Evolutionary conservation across 441 rosid species (phyloP).

Genomic region (Manihot esculenta): DNA sequence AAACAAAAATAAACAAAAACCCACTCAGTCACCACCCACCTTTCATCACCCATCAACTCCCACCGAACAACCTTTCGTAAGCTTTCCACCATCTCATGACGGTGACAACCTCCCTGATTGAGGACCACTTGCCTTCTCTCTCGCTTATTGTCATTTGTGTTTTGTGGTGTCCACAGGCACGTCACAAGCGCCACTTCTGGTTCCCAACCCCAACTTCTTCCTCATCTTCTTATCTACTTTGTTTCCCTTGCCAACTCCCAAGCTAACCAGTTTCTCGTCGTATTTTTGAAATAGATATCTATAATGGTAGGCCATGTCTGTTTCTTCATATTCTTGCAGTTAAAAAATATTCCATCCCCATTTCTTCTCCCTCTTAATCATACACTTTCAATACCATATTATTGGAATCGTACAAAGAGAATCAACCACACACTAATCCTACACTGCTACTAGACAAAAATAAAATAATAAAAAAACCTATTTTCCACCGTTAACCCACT

Average conservation of each 20-base stretch:
- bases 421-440: not conserved
- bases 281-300: not conserved
- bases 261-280: not conserved
- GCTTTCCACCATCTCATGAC: slow-evolving; percentile 38
- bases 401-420: slow-evolving; percentile 8
- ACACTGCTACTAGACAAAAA: slow-evolving; percentile 12
- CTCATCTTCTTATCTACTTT: slow-evolving; percentile 40
- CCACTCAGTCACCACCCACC: slow-evolving; percentile 35
- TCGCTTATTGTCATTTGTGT: slow-evolving; percentile 1
- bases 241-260: slow-evolving; percentile 2
- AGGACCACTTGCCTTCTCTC: slow-evolving; percentile 26
- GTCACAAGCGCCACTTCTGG: slow-evolving; percentile 22
- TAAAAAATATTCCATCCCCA: not conserved
- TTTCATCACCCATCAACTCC: slow-evolving; percentile 31
- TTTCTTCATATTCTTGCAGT: not conserved
- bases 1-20: not conserved
- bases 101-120: slow-evolving; percentile 28
- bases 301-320: slow-evolving; percentile 11
- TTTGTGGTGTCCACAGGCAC: slow-evolving; percentile 34
- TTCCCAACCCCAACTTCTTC: slow-evolving; percentile 11
- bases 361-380: not conserved
- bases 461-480: not conserved
- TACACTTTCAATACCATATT: not conserved
- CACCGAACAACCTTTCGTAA: slow-evolving; percentile 33
- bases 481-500: not conserved